Base-by-base conservation (phyloP, 345 rosid species). In the Salix dunnii region DNA sequence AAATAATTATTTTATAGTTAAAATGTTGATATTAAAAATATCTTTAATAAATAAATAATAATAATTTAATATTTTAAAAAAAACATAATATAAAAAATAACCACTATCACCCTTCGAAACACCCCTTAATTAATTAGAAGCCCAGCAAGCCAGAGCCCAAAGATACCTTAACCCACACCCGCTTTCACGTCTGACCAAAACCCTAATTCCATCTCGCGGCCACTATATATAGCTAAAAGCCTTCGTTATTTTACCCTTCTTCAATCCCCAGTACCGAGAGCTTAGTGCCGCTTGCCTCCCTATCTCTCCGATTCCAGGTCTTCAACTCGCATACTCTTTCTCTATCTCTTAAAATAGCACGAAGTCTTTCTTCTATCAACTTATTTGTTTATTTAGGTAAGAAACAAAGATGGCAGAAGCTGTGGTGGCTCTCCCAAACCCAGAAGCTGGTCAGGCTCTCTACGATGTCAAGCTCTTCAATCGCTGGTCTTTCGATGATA, bases 401-500 rank as follows among this genome's bases (percentile, higher is more conserved):
- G 42, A 74, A 28, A 27, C 25, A n/a, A 58, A 58, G 28, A 74
- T 74, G 78, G 78, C 82, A 17, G 55, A 36, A 9, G 74, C 51
- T 2, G 69, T 31, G 17, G 46, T 33, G 6, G 25, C 38, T 18
- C 55, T 58, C 16, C 27, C 18, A 7, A 40, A 18, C 13, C 10
- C 46, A 13, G 77, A 74, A 2, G 63, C 74, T 18, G 28, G 20
- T 12, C 73, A 65, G 55, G 76, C 75, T 38, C 40, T 49, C 48
- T 36, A 23, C 9, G 92, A 89, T 21, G 91, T 91, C 70, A 95
- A 92, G 89, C 94, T 93, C 77, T 95, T 93, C 88, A 89, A 89
- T 62, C 91, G 92, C 28, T 94, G 99, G 99, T 77, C 87, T 60
- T 95, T 88, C 65, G 97, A 95, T 27, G 94, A 90, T 38, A 86